phyloP scores from a whole-genome alignment of 306 rosid species.

The Sesbania bispinosa region DNA sequence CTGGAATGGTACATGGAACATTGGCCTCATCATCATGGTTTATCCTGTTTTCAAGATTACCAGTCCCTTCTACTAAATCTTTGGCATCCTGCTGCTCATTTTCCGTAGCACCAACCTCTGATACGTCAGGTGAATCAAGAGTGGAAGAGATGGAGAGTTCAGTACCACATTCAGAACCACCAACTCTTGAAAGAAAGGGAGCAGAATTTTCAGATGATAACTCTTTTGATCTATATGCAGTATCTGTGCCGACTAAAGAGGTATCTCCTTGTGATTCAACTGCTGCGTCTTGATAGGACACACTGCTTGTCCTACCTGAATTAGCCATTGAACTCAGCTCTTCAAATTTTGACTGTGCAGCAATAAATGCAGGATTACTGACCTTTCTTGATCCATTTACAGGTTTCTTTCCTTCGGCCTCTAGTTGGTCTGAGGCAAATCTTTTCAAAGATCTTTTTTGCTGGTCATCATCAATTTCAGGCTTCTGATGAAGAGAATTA shows the following conservation, averaged over 20 bases:
- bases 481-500: slow-evolving; percentile 33
- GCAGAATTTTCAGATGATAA: slow-evolving; percentile 37
- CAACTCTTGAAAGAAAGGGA: slow-evolving; percentile 42
- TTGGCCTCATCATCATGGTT: slow-evolving; percentile 35
- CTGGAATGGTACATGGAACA: slow-evolving; percentile 21
- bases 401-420: slow-evolving; percentile 63
- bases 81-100: slow-evolving; percentile 44
- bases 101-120: slow-evolving; percentile 54
- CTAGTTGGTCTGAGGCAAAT: slow-evolving; percentile 58
- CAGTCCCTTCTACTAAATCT: slow-evolving; percentile 39
- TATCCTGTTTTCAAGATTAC: slow-evolving; percentile 27
- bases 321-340: slow-evolving; percentile 44
- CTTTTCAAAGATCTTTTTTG: slow-evolving; percentile 54
- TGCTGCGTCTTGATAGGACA: slow-evolving; percentile 43
- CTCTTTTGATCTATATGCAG: slow-evolving; percentile 48
- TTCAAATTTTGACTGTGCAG: slow-evolving; percentile 68
- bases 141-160: slow-evolving; percentile 85
- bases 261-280: slow-evolving; percentile 43
- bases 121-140: slow-evolving; percentile 77
- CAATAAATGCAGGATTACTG: slow-evolving; percentile 62
- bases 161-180: slow-evolving; percentile 78
- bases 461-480: slow-evolving; percentile 47
- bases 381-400: slow-evolving; percentile 57
- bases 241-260: slow-evolving; percentile 29
- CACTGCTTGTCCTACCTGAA: slow-evolving; percentile 37